Conservation (phyloP, 345 rosid species). For the Aquilaria malaccensis region DNA sequence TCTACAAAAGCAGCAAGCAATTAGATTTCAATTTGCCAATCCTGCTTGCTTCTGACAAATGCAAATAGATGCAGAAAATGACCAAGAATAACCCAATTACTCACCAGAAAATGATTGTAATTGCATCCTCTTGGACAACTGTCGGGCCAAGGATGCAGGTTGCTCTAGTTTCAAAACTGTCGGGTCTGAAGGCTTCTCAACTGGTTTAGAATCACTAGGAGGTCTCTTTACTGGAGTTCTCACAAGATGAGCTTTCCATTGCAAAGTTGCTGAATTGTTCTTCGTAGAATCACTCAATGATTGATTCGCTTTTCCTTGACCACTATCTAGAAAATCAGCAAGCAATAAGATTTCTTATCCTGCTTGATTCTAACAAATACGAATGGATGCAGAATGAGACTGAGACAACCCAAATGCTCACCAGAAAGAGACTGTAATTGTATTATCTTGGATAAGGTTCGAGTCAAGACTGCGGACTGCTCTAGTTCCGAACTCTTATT, state of each 20-base stretch:
- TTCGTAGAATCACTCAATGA: slow-evolving; percentile 25
- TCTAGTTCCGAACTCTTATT: slow-evolving; percentile 24
- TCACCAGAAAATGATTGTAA: slow-evolving; percentile 32
- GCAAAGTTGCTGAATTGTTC: slow-evolving; percentile 19
- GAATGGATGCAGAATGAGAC: neutral
- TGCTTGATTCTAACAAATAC: slow-evolving; percentile 3
- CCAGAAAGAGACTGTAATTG: slow-evolving; percentile 29
- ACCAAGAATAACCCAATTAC: neutral
- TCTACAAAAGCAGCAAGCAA: slow-evolving; percentile 19
- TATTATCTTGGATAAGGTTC: slow-evolving; percentile 16
- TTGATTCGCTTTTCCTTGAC: slow-evolving; percentile 36
- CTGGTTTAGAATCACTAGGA: slow-evolving; percentile 18
- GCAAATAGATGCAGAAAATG: neutral
- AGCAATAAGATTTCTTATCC: neutral
- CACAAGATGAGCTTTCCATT: slow-evolving; percentile 20
- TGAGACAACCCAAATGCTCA: slow-evolving; percentile 11
- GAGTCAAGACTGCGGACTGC: slow-evolving; percentile 17
- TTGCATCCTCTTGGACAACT: slow-evolving; percentile 15
- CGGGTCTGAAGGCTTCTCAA: slow-evolving; percentile 24
- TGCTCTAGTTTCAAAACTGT: slow-evolving; percentile 23
- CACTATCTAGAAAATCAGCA: slow-evolving; percentile 24
- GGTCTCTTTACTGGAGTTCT: slow-evolving; percentile 30
- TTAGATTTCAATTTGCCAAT: neutral
- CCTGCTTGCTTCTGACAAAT: slow-evolving; percentile 5
- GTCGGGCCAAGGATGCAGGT: slow-evolving; percentile 18